Percentiles rank a stretch among this genome's conserved stretches.
phyloP scores from a whole-genome alignment of 2,329 filamentous ascomycete species.

The Neopestalotiopsis rosae region DNA sequence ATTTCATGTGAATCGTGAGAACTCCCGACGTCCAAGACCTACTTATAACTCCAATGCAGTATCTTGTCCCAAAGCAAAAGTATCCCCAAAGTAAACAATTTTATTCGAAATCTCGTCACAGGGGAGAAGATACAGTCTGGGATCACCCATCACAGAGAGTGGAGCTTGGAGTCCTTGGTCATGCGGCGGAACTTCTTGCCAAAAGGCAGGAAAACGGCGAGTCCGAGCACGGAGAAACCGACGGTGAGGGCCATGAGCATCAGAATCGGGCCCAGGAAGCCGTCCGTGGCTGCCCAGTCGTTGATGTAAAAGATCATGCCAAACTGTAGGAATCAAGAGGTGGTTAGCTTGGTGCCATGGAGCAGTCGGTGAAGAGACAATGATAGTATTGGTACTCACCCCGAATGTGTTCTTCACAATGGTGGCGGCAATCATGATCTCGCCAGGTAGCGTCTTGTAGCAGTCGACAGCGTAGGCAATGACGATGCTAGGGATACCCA shows the following conservation, averaged over 20 bases:
- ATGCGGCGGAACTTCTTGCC: conserved; percentile 36
- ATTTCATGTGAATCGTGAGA: too few relatives aligned
- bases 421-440: conserved; percentile 65
- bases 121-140: too few relatives aligned
- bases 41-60: too few relatives aligned
- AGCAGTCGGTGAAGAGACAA: background rate
- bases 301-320: conserved; percentile 38
- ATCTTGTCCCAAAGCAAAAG: too few relatives aligned
- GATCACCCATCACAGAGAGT: conserved; percentile 24
- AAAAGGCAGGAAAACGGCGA: conserved; percentile 32
- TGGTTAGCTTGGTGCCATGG: background rate
- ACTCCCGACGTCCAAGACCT: too few relatives aligned
- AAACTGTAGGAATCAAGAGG: conserved; percentile 27
- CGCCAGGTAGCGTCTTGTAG: conserved; percentile 67
- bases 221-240: conserved; percentile 31
- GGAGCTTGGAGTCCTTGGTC: conserved; percentile 36
- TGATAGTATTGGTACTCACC: conserved; percentile 27
- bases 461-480: conserved; percentile 64
- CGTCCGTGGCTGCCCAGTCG: conserved; percentile 31
- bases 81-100: too few relatives aligned
- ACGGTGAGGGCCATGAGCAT: conserved; percentile 34
- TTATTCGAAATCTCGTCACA: too few relatives aligned
- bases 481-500: conserved; percentile 62
- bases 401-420: conserved; percentile 65
- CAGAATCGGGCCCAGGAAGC: conserved; percentile 33